Percentiles rank a stretch among this genome's conserved stretches.
Evolutionary conservation across 441 rosid genomes (phyloP).

Genomic region (Breynia disticha): DNA sequence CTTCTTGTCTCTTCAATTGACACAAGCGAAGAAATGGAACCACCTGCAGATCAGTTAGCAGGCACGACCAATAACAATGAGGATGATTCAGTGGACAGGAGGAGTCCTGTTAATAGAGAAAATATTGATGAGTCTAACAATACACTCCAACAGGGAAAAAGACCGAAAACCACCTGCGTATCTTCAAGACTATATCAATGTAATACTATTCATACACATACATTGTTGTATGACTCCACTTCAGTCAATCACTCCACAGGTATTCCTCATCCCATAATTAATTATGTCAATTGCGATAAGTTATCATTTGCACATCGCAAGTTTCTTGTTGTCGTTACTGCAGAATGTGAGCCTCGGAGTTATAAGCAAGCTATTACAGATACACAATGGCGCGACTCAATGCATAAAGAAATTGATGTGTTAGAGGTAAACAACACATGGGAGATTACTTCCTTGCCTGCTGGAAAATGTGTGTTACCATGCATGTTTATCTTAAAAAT

Average conservation of each 20-base stretch:
- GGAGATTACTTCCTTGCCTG: not conserved
- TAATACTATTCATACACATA: no score
- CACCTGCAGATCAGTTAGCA: no score
- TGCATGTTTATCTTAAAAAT: conserved; percentile 5
- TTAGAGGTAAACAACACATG: not conserved
- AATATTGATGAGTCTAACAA: no score
- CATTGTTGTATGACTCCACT: not conserved
- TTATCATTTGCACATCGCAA: not conserved
- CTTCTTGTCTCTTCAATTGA: no score
- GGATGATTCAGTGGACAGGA: no score
- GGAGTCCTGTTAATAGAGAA: no score
- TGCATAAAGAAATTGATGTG: not conserved
- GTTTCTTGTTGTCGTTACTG: not conserved
- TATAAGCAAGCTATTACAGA: not conserved
- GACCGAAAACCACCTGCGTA: not conserved
- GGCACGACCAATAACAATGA: no score
- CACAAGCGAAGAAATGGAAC: no score
- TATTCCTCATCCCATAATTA: not conserved
- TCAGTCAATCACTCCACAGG: not conserved
- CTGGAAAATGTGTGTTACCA: not conserved
- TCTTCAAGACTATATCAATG: not conserved
- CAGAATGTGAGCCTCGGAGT: not conserved
- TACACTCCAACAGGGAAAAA: no score
- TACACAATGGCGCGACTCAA: not conserved
- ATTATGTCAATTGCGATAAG: not conserved